Conservation (phyloP, 768 basidiomycete genomes). For the Pleurotus eryngii region DNA sequence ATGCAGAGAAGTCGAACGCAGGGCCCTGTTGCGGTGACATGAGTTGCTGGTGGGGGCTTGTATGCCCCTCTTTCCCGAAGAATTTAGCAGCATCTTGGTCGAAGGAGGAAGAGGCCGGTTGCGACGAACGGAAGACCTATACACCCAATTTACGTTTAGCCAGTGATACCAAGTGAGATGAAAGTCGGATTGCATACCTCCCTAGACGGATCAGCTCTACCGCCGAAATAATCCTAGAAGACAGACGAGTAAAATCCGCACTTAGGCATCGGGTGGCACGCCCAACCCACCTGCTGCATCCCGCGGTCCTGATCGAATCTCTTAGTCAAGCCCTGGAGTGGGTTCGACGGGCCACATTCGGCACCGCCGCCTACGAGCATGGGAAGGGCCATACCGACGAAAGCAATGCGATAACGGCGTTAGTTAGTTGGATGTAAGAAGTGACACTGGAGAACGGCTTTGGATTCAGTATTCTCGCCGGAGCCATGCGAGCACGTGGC, state of each 20-base stretch:
- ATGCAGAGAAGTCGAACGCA: slow-evolving; percentile 58
- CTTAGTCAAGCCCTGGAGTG: slow-evolving; percentile 77
- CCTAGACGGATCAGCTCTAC: slow-evolving; percentile 58
- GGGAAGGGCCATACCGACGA: slow-evolving; percentile 65
- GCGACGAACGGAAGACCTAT: slow-evolving; percentile 27
- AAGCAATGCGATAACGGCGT: background rate
- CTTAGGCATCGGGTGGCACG: slow-evolving; percentile 9
- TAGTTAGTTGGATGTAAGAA: background rate
- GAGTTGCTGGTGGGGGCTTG: slow-evolving; percentile 23
- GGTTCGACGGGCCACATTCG: slow-evolving; percentile 85
- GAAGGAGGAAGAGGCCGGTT: slow-evolving; percentile 35
- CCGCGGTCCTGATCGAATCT: slow-evolving; percentile 78
- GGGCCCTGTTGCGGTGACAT: slow-evolving; percentile 25
- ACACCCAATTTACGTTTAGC: background rate
- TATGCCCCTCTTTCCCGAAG: slow-evolving; percentile 38
- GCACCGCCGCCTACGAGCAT: slow-evolving; percentile 66
- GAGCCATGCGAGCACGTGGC: too few relatives aligned
- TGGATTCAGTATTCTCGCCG: too few relatives aligned
- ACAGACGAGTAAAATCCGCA: slow-evolving; percentile 8
- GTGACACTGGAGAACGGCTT: background rate
- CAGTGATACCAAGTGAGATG: background rate
- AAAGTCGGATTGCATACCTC: slow-evolving; percentile 41
- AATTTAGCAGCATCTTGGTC: slow-evolving; percentile 71
- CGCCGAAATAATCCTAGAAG: slow-evolving; percentile 66
- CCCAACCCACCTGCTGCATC: slow-evolving; percentile 58